Conservation (phyloP, 2,329 filamentous ascomycete species). For the Apiospora marii region DNA sequence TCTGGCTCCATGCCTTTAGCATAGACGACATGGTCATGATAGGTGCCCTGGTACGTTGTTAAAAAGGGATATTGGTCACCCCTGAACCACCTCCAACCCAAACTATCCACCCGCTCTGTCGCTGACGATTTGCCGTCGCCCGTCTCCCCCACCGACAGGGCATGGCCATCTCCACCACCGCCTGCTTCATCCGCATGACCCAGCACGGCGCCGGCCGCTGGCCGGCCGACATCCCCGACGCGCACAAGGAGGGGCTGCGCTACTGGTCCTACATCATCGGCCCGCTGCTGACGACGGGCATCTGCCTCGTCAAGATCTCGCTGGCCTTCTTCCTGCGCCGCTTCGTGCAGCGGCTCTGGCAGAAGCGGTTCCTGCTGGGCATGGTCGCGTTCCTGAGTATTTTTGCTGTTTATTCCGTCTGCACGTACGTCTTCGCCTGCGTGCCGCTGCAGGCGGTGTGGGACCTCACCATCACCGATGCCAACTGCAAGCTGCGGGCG, state of each 20-base stretch:
- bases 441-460: slow-evolving; percentile 5
- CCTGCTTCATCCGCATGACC: slow-evolving; percentile 26
- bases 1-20: slow-evolving; percentile 27
- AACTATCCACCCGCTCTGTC: no score
- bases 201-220: slow-evolving; percentile 25
- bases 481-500: not conserved
- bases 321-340: slow-evolving; percentile 25
- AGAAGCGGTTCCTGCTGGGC: slow-evolving; percentile 26
- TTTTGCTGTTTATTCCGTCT: slow-evolving; percentile 24
- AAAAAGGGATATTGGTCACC: not conserved
- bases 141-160: not conserved
- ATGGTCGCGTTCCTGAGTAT: slow-evolving; percentile 26
- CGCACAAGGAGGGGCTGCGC: not conserved
- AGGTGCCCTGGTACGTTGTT: slow-evolving; percentile 26
- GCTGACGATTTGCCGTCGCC: not conserved
- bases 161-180: slow-evolving; percentile 15
- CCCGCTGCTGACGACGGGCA: slow-evolving; percentile 23
- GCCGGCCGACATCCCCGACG: not conserved
- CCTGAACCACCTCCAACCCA: no score
- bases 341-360: slow-evolving; percentile 25
- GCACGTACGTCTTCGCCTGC: slow-evolving; percentile 25
- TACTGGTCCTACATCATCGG: slow-evolving; percentile 14
- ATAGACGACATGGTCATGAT: slow-evolving; percentile 27
- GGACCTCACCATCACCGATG: not conserved
- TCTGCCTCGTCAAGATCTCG: slow-evolving; percentile 26